phyloP scores from a whole-genome alignment of 1,139 yeast genomes.

The Suhomyces atakaporum region DNA sequence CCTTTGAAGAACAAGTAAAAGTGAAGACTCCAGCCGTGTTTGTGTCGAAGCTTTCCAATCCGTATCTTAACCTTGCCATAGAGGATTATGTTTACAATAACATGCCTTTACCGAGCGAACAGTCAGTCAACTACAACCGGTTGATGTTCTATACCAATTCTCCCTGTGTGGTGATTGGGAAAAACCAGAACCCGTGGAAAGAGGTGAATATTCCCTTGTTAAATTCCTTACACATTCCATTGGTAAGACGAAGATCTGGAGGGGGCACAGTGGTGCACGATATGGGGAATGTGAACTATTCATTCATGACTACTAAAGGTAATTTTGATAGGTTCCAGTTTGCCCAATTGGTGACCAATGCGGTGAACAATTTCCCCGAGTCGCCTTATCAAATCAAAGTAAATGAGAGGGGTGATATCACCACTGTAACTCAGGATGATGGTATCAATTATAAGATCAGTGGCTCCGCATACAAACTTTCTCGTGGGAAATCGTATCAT shows the following conservation, averaged over 20 bases:
- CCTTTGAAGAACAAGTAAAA: conserved; percentile 15
- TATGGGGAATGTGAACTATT: conserved; percentile 84
- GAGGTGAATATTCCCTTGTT: conserved; percentile 73
- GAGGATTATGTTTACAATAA: conserved; percentile 75
- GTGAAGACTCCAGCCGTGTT: conserved; percentile 41
- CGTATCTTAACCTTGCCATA: conserved; percentile 74
- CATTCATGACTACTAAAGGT: conserved; percentile 71
- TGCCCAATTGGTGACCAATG: conserved; percentile 53
- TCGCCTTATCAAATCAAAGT: conserved; percentile 39
- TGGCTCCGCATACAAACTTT: conserved; percentile 88
- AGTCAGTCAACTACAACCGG: conserved; percentile 40
- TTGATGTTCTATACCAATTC: conserved; percentile 73
- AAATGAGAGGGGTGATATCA: conserved; percentile 81
- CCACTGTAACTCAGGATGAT: conserved; percentile 34
- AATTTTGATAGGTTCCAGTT: conserved; percentile 67
- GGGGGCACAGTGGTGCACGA: conserved; percentile 99
- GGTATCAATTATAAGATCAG: conserved; percentile 61
- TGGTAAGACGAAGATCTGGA: conserved; percentile 81
- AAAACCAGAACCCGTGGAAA: conserved; percentile 93
- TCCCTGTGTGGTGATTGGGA: conserved; percentile 92
- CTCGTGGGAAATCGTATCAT: conserved; percentile 83
- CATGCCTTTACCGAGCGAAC: conserved; percentile 49
- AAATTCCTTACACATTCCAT: conserved; percentile 56
- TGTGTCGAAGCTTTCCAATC: conserved; percentile 53
- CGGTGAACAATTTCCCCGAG: conserved; percentile 41